phyloP scores from a whole-genome alignment of 2,329 filamentous ascomycete species.

The Blastomyces percursus region DNA sequence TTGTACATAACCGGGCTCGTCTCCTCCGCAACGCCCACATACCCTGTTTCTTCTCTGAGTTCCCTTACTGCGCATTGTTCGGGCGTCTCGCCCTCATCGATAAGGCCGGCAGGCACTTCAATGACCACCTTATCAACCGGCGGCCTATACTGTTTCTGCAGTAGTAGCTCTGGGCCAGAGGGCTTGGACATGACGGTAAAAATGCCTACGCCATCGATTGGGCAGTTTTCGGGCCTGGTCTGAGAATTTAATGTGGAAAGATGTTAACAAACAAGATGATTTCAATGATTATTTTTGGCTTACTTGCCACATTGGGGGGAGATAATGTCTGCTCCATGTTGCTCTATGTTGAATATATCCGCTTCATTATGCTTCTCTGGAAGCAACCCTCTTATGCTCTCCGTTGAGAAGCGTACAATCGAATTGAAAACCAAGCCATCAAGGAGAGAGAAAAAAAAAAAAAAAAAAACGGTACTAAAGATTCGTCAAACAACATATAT shows the following conservation, averaged over 20 bases:
- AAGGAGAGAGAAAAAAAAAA: background rate
- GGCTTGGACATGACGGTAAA: conserved; percentile 48
- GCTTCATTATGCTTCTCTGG: background rate
- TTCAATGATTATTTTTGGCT: background rate
- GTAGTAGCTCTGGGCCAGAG: conserved; percentile 40
- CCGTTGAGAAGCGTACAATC: background rate
- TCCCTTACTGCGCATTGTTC: conserved; percentile 48
- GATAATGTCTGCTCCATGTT: background rate
- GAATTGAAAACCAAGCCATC: background rate
- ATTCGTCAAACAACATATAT: background rate
- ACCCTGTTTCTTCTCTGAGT: conserved; percentile 53
- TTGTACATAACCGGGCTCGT: conserved; percentile 37
- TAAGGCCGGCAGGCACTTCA: conserved; percentile 50
- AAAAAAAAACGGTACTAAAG: conserved; percentile 11
- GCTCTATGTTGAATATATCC: background rate
- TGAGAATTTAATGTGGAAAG: conserved; percentile 10
- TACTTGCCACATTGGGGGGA: no score
- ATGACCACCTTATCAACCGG: conserved; percentile 48
- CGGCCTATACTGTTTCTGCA: conserved; percentile 51
- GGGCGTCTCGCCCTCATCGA: conserved; percentile 47
- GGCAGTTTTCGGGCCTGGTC: conserved; percentile 42
- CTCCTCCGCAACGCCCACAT: conserved; percentile 40
- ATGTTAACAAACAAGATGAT: background rate
- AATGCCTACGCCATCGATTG: conserved; percentile 47
- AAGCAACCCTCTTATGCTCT: background rate